Percentiles rank a stretch among this genome's conserved stretches.
Evolutionary conservation across 2,329 filamentous ascomycete species (phyloP).

Genomic region (Beauveria australis): DNA sequence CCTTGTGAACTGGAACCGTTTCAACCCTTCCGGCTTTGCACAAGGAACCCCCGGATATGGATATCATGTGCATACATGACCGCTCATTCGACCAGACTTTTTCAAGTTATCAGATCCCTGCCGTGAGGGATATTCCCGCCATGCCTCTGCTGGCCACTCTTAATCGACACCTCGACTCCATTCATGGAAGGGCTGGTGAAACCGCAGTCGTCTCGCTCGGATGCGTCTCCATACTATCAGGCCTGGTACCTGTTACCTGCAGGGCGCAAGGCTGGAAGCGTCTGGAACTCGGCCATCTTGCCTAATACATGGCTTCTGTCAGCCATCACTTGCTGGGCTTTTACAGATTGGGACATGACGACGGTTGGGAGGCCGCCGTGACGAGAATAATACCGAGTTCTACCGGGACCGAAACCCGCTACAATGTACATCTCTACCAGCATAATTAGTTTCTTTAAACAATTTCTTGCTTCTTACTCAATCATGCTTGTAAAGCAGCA

Average conservation of each 20-base stretch:
- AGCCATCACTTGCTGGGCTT: neutral
- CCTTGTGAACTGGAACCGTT: neutral
- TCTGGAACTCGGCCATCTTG: neutral
- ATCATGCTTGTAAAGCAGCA: neutral
- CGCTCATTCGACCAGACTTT: neutral
- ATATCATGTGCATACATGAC: neutral
- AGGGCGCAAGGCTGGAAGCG: neutral
- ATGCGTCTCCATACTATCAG: neutral
- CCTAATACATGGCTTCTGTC: neutral
- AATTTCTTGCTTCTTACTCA: neutral
- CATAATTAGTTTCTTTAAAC: neutral
- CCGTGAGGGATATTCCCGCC: neutral
- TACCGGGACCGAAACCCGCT: neutral
- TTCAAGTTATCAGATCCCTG: neutral
- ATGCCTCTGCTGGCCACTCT: neutral
- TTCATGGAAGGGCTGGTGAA: neutral
- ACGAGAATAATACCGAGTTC: neutral
- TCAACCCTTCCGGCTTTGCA: neutral
- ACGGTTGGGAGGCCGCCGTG: neutral
- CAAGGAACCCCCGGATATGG: neutral
- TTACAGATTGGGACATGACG: neutral
- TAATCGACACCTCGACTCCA: neutral
- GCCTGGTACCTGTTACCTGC: neutral
- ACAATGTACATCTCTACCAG: neutral
- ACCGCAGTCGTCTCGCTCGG: neutral